These are phyloP conservation scores for Aspergillus persii DNA, from an alignment of 2,329 filamentous ascomycete genomes.

Conservation along the genomic window DNA sequence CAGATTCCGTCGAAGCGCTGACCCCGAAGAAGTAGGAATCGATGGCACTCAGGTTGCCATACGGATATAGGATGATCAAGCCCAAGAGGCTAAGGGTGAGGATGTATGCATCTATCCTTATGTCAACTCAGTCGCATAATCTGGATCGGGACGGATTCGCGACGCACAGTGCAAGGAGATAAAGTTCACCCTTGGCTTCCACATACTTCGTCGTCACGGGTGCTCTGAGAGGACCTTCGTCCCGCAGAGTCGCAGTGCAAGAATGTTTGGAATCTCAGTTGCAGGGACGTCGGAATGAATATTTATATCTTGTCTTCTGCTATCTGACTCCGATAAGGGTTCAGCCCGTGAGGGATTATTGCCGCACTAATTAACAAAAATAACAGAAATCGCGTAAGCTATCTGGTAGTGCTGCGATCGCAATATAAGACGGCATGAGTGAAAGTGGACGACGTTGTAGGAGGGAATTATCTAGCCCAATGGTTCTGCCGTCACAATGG, in stretches of 20 bases:
- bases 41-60: conserved; percentile 43
- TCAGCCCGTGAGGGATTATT: conserved; percentile 2
- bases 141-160: not conserved
- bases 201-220: conserved; percentile 14
- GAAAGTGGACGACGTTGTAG: not conserved
- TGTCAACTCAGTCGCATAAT: not conserved
- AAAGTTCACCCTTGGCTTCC: conserved; percentile 26
- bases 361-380: conserved; percentile 2
- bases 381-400: conserved; percentile 7
- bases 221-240: not conserved
- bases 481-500: not conserved
- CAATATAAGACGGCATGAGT: not conserved
- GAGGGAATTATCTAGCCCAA: conserved; percentile 1
- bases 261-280: not conserved
- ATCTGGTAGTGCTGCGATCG: not conserved
- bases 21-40: conserved; percentile 53
- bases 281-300: too few relatives aligned
- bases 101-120: conserved; percentile 41
- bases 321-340: not conserved
- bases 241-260: not conserved
- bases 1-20: conserved; percentile 52
- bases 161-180: conserved; percentile 31
- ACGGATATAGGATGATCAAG: conserved; percentile 37
- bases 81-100: conserved; percentile 36
- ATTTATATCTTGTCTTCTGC: too few relatives aligned